A percentile compares a stretch with the other conserved stretches of the same genome.
These are phyloP conservation scores for Phellopilus nigrolimitatus DNA, from an alignment of 1,284 basidiomycete species.

Conservation along the genomic window DNA sequence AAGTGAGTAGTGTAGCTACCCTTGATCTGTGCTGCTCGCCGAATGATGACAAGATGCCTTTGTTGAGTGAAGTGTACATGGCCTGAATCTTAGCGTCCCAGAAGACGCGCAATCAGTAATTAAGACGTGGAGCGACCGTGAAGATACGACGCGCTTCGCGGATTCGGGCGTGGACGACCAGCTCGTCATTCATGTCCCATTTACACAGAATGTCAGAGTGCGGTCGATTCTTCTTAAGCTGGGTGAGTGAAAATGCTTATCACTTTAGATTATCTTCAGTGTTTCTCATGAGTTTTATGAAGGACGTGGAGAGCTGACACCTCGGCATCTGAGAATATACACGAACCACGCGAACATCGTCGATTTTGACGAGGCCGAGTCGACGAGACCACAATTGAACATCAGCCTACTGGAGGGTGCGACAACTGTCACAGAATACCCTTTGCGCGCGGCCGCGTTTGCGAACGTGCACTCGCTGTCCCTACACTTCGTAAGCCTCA, in stretches of 20 bases:
- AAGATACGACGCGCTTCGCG: constrained; percentile 57
- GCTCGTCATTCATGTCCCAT: constrained; percentile 78
- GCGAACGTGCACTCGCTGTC: constrained; percentile 68
- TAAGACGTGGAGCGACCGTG: constrained; percentile 76
- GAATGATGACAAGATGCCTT: constrained; percentile 25
- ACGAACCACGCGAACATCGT: constrained; percentile 68
- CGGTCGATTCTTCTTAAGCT: constrained; percentile 69
- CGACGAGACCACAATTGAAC: constrained; percentile 61
- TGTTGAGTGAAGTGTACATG: constrained; percentile 56
- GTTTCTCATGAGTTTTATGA: background rate
- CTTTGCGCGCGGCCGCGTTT: constrained; percentile 68
- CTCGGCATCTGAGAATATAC: constrained; percentile 63
- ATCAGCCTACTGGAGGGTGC: constrained; percentile 68
- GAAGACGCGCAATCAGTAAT: constrained; percentile 71
- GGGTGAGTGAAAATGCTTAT: constrained; percentile 38
- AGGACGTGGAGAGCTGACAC: constrained; percentile 70
- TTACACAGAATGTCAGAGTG: constrained; percentile 70
- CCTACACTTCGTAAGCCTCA: constrained; percentile 66
- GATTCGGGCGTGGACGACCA: constrained; percentile 79
- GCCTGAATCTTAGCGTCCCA: constrained; percentile 69
- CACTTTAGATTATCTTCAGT: constrained; percentile 1
- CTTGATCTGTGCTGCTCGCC: background rate
- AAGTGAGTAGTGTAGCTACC: constrained; percentile 54
- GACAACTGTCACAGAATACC: constrained; percentile 66
- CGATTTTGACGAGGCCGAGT: constrained; percentile 70